These are phyloP conservation scores for Paramecium tetraurelia DNA, from an alignment of 73 alveolate species.

Conservation along the genomic window DNA sequence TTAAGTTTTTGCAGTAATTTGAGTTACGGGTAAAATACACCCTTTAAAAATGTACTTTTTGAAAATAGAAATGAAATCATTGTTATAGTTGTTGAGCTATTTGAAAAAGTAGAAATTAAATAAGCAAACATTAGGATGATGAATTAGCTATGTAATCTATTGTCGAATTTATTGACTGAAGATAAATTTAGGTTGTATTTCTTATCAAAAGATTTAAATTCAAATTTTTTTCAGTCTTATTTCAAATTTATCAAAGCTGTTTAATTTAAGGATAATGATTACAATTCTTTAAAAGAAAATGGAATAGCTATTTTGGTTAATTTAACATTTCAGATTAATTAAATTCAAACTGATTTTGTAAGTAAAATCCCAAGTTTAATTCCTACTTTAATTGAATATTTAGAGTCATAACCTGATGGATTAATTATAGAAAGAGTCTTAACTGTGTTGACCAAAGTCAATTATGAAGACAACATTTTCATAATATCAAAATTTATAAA, in stretches of 20 bases:
- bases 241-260: background rate
- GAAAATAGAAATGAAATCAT: background rate
- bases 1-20: constrained; percentile 31
- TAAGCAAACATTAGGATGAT: background rate
- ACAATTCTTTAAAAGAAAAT: constrained; percentile 20
- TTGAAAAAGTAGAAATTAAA: background rate
- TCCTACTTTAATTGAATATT: background rate
- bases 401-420: background rate
- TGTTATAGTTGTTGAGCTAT: background rate
- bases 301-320: constrained; percentile 53
- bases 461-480: background rate
- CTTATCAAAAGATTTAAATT: background rate
- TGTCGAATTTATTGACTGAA: constrained; percentile 51
- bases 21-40: background rate
- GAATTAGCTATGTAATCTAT: background rate
- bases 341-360: background rate
- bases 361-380: background rate
- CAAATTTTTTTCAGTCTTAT: background rate
- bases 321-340: constrained; percentile 21
- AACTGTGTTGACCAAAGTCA: background rate
- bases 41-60: background rate
- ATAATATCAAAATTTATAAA: background rate
- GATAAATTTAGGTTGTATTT: background rate
- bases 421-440: background rate
- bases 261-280: background rate